Conservation (phyloP, 352 stramenopile genomes). For the Thalassiosira mediterranea region DNA sequence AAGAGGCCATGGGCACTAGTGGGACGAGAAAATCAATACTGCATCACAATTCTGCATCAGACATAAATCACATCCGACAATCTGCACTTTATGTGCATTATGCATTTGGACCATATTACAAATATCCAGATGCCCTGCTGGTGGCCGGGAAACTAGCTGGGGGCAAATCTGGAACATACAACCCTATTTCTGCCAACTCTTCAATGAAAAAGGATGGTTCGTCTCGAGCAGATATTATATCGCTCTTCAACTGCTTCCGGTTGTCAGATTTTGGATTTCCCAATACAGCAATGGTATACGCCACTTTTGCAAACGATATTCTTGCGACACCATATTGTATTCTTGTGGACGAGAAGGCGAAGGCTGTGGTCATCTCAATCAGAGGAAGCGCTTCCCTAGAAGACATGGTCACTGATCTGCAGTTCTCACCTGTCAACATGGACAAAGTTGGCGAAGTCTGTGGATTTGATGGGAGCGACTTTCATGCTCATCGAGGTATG, state of each 20-base stretch:
- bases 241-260: slow-evolving; percentile 17
- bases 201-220: not conserved
- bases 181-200: not conserved
- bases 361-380: slow-evolving; percentile 27
- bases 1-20: not conserved
- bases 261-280: slow-evolving; percentile 34
- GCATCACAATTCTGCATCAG: not conserved
- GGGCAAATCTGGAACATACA: not conserved
- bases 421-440: slow-evolving; percentile 20
- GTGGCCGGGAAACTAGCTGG: slow-evolving; percentile 5
- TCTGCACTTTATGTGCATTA: slow-evolving; percentile 31
- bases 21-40: slow-evolving; percentile 1
- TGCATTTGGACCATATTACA: slow-evolving; percentile 20
- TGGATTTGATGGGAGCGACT: slow-evolving; percentile 27
- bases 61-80: slow-evolving; percentile 25
- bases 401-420: slow-evolving; percentile 38
- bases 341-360: slow-evolving; percentile 30
- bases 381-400: slow-evolving; percentile 28
- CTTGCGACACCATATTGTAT: slow-evolving; percentile 35
- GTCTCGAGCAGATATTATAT: not conserved
- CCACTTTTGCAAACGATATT: slow-evolving; percentile 25
- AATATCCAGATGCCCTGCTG: slow-evolving; percentile 18
- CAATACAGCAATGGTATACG: slow-evolving; percentile 27
- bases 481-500: slow-evolving; percentile 29
- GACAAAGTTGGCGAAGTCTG: slow-evolving; percentile 22